Conservation (phyloP, 1,284 basidiomycete species). For the Cutaneotrichosporon cavernicola region DNA sequence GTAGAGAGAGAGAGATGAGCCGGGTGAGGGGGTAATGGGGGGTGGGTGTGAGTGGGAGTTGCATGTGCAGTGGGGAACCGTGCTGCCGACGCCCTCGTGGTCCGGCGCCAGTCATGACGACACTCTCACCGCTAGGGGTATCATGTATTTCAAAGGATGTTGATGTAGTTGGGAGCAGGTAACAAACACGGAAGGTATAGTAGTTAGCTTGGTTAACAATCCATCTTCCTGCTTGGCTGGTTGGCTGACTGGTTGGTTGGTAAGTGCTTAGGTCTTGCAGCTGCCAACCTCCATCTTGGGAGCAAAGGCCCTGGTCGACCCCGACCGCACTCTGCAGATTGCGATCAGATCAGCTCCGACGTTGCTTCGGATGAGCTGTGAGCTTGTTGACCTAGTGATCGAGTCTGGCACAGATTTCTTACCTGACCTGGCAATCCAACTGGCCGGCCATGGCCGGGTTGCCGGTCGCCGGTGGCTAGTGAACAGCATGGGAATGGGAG, state of each 20-base stretch:
- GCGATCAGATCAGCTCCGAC: neutral
- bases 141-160: neutral
- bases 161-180: neutral
- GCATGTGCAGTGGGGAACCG: neutral
- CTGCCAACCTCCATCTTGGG: neutral
- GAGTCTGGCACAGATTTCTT: neutral
- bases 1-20: neutral
- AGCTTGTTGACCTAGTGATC: neutral
- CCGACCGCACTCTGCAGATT: neutral
- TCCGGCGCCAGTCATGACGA: neutral
- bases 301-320: neutral
- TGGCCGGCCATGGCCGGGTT: too few species aligned
- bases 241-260: too few species aligned
- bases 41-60: neutral
- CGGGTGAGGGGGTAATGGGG: neutral
- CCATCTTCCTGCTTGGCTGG: too few species aligned
- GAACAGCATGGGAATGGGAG: too few species aligned
- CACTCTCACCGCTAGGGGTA: neutral
- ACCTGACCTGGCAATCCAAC: too few species aligned
- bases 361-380: neutral
- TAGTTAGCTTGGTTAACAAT: too few species aligned
- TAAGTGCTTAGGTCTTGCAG: too few species aligned
- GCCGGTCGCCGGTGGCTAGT: too few species aligned
- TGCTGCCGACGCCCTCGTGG: neutral
- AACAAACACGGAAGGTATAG: too few species aligned